phyloP scores from a whole-genome alignment of 2,329 filamentous ascomycete species.

The Mollisia scopiformis region DNA sequence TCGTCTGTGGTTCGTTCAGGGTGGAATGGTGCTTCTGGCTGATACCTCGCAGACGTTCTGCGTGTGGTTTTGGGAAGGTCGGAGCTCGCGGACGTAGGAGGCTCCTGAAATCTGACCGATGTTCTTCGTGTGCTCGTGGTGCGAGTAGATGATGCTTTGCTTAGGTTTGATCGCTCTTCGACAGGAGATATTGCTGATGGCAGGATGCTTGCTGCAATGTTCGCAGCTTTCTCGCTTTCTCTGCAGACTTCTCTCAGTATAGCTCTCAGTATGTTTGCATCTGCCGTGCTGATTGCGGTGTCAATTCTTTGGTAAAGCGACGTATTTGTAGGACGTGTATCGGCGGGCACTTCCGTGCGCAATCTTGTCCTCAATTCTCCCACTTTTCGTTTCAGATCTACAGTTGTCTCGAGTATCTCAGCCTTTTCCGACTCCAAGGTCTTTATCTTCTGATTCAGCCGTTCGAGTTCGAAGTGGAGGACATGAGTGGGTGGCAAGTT shows the following conservation, averaged over 20 bases:
- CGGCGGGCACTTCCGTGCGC: neutral
- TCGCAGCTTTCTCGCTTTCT: neutral
- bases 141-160: neutral
- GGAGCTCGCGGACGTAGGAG: neutral
- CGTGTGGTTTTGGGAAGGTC: neutral
- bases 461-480: neutral
- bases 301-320: neutral
- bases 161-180: neutral
- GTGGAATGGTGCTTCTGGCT: neutral
- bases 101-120: neutral
- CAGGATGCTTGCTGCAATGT: neutral
- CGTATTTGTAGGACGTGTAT: neutral
- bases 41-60: neutral
- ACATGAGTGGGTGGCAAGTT: neutral
- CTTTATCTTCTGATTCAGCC: neutral
- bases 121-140: neutral
- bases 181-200: neutral
- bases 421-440: neutral
- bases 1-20: neutral
- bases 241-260: neutral
- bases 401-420: neutral
- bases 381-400: neutral
- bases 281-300: neutral
- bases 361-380: neutral
- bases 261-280: neutral